These are phyloP conservation scores for Chaetomidium leptoderma DNA, from an alignment of 495 filamentous ascomycete species.

Conservation along the genomic window DNA sequence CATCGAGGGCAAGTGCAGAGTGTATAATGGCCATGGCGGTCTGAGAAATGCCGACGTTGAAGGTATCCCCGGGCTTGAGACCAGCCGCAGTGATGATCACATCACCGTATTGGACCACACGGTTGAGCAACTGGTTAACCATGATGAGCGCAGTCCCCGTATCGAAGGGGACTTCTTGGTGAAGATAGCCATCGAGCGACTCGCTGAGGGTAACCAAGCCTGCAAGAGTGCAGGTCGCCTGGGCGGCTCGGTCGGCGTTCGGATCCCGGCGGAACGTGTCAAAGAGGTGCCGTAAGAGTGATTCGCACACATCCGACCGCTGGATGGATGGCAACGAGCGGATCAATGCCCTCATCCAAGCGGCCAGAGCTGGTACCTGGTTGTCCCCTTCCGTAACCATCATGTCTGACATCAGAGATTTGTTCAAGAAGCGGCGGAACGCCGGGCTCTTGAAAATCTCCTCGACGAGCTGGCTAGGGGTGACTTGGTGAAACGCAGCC, in stretches of 20 bases:
- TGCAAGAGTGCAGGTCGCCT: constrained; percentile 43
- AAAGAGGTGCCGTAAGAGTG: constrained; percentile 64
- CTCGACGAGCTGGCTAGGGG: constrained; percentile 67
- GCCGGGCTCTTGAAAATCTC: constrained; percentile 69
- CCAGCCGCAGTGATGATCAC: constrained; percentile 43
- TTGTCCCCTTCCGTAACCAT: constrained; percentile 53
- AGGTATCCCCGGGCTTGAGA: constrained; percentile 33
- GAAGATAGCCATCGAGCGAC: constrained; percentile 44
- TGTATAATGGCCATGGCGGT: constrained; percentile 61
- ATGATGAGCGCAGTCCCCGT: constrained; percentile 47
- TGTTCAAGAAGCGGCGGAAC: constrained; percentile 56
- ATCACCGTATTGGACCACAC: constrained; percentile 45
- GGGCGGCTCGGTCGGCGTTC: constrained; percentile 33
- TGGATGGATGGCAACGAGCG: constrained; percentile 67
- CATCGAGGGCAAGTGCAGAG: constrained; percentile 69
- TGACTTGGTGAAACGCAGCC: constrained; percentile 76
- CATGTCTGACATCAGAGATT: constrained; percentile 52
- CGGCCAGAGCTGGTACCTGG: constrained; percentile 50
- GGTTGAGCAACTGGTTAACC: constrained; percentile 48
- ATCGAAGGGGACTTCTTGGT: constrained; percentile 37
- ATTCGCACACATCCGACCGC: constrained; percentile 66
- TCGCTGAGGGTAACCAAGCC: constrained; percentile 44
- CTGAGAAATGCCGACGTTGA: constrained; percentile 40
- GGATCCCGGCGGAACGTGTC: constrained; percentile 55
- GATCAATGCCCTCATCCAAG: constrained; percentile 73